A percentile compares a stretch with the other conserved stretches of the same genome.
Evolutionary conservation across 2,329 filamentous ascomycete species (phyloP).

Genomic region (Coniochaeta sp.): DNA sequence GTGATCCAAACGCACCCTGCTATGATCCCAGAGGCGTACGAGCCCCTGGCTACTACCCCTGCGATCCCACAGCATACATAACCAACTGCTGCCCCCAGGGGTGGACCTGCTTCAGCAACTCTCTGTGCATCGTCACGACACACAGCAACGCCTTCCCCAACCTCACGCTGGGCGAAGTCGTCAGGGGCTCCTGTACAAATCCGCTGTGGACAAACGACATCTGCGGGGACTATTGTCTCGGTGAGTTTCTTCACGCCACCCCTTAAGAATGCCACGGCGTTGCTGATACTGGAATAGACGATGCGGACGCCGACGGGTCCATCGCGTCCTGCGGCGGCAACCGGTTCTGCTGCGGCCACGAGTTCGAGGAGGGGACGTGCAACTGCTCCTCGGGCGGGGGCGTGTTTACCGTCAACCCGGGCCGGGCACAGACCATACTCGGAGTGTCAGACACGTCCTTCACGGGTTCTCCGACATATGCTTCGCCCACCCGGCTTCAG

Average conservation of each 20-base stretch:
- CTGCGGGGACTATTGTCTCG: conserved; percentile 15
- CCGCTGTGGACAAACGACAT: conserved; percentile 15
- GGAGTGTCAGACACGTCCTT: conserved; percentile 7
- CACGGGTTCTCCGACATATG: conserved; percentile 3
- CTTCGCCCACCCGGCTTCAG: conserved; percentile 1
- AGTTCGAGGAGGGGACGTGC: conserved; percentile 14
- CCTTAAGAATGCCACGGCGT: no score
- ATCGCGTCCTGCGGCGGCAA: conserved; percentile 11
- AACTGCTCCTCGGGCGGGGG: conserved; percentile 8
- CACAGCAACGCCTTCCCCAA: conserved; percentile 11
- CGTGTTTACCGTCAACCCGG: conserved; percentile 6
- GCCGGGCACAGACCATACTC: conserved; percentile 12
- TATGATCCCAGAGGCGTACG: conserved; percentile 11
- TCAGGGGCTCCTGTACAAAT: conserved; percentile 15
- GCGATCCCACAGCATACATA: conserved; percentile 10
- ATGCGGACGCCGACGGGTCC: conserved; percentile 8
- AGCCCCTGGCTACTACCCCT: conserved; percentile 14
- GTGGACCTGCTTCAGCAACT: conserved; percentile 17
- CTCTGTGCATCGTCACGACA: conserved; percentile 14
- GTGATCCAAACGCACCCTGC: conserved; percentile 17
- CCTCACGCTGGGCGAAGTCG: conserved; percentile 10
- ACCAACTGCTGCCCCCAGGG: conserved; percentile 15
- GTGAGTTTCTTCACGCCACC: conserved; percentile 5
- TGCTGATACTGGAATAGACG: not conserved
- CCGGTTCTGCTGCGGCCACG: conserved; percentile 14